Percentiles rank a stretch among this genome's conserved stretches.
These are phyloP conservation scores for Rhododendron griersonianum DNA, from an alignment of 148 eudicot genomes.

Conservation along the genomic window DNA sequence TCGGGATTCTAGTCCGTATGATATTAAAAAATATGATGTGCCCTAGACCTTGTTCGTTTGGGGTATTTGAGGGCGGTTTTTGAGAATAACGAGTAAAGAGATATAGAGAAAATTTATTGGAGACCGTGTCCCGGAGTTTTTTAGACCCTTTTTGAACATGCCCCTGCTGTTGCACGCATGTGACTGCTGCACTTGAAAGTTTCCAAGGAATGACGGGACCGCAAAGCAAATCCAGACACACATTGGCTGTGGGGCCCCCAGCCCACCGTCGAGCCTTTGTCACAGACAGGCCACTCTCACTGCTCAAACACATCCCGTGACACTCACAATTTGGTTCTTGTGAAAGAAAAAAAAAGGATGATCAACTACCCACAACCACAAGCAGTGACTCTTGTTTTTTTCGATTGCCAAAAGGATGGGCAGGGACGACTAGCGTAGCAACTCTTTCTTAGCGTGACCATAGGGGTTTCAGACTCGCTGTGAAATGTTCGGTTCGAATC, in stretches of 20 bases:
- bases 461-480: fast-evolving
- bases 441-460: fast-evolving
- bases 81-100: too few species aligned
- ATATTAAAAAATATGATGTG: background rate
- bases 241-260: background rate
- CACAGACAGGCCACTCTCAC: background rate
- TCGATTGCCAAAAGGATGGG: too few species aligned
- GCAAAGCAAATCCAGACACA: background rate
- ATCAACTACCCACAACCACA: background rate
- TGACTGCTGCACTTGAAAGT: background rate
- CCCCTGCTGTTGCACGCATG: background rate
- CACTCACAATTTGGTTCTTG: background rate
- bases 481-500: too few species aligned
- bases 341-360: background rate
- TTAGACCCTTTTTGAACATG: too few species aligned
- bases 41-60: background rate
- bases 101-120: too few species aligned
- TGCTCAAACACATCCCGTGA: background rate
- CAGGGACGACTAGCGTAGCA: too few species aligned
- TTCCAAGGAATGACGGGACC: background rate
- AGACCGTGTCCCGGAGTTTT: too few species aligned
- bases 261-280: background rate
- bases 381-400: background rate
- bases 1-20: background rate
- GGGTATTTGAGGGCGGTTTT: too few species aligned